phyloP scores from a whole-genome alignment of 2,329 filamentous ascomycete species.

The Alternaria arbusti region DNA sequence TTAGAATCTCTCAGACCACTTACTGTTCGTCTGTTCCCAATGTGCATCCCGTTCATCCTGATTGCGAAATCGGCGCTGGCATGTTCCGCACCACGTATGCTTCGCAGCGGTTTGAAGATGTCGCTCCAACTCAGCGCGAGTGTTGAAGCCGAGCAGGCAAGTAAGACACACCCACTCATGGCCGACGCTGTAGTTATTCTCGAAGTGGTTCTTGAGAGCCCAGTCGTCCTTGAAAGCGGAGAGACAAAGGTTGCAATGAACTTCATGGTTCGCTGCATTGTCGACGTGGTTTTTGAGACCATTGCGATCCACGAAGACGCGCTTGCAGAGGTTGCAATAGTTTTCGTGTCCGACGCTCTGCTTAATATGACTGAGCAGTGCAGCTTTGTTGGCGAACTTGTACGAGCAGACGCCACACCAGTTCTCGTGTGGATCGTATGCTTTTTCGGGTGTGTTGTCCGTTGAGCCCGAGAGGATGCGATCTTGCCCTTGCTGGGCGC shows the following conservation, averaged over 20 bases:
- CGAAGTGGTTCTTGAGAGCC: constrained; percentile 43
- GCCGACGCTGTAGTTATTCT: constrained; percentile 38
- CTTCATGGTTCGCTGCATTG: constrained; percentile 34
- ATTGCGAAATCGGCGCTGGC: constrained; percentile 34
- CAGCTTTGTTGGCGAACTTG: constrained; percentile 29
- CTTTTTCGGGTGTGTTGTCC: constrained; percentile 14
- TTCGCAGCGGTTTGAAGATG: constrained; percentile 34
- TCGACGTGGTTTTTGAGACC: constrained; percentile 45
- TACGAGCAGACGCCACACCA: constrained; percentile 43
- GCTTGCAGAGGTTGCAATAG: constrained; percentile 46
- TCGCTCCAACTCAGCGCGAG: constrained; percentile 23
- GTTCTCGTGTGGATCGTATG: constrained; percentile 30
- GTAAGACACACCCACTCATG: constrained; percentile 38
- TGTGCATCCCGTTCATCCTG: constrained; percentile 43
- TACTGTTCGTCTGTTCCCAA: constrained; percentile 37
- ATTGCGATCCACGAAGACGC: constrained; percentile 44
- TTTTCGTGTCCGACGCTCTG: constrained; percentile 31
- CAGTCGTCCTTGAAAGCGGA: constrained; percentile 43
- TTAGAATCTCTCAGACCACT: neutral
- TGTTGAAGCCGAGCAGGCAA: constrained; percentile 37
- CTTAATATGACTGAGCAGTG: constrained; percentile 36
- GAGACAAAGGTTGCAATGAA: constrained; percentile 43
- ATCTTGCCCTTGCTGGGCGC: constrained; percentile 4
- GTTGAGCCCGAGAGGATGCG: constrained; percentile 14
- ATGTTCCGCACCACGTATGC: constrained; percentile 40